These are phyloP conservation scores for Kwoniella shivajii DNA, from an alignment of 1,284 basidiomycete species.

Conservation along the genomic window DNA sequence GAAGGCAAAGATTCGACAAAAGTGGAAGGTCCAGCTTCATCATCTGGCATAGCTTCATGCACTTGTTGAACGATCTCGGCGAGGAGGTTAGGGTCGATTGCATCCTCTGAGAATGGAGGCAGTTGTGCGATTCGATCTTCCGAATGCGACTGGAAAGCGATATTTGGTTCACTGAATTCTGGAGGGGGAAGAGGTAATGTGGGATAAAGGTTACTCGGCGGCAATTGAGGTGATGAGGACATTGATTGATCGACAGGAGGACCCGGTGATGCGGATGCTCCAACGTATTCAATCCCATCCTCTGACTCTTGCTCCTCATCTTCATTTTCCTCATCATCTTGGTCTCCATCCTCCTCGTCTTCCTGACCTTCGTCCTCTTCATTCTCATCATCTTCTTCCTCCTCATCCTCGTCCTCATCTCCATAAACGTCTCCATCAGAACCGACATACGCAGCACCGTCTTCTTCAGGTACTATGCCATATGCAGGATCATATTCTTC, in stretches of 20 bases:
- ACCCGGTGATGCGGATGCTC: slow-evolving; percentile 12
- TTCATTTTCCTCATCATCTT: slow-evolving; percentile 7
- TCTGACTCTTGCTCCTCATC: slow-evolving; percentile 8
- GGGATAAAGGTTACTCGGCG: slow-evolving; percentile 10
- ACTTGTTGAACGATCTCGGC: slow-evolving; percentile 19
- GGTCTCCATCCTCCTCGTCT: slow-evolving; percentile 14
- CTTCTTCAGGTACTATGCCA: slow-evolving; percentile 15
- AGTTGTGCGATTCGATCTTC: slow-evolving; percentile 7
- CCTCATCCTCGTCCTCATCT: slow-evolving; percentile 18
- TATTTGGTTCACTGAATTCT: background rate
- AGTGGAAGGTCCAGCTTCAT: slow-evolving; percentile 2
- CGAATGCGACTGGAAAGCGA: background rate
- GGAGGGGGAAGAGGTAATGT: slow-evolving; percentile 5
- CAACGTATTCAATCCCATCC: slow-evolving; percentile 20
- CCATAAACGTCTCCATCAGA: slow-evolving; percentile 17
- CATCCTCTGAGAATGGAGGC: slow-evolving; percentile 10
- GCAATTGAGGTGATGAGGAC: background rate
- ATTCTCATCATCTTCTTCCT: slow-evolving; percentile 14
- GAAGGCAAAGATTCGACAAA: background rate
- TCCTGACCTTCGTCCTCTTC: slow-evolving; percentile 15
- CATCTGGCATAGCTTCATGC: slow-evolving; percentile 9
- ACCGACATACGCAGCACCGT: slow-evolving; percentile 18
- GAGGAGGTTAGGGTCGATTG: slow-evolving; percentile 16
- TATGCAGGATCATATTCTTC: slow-evolving; percentile 17
- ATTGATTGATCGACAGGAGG: background rate